Evolutionary conservation across 2,329 filamentous ascomycete genomes (phyloP).

Genomic region (Ophiocordyceps robertsii): DNA sequence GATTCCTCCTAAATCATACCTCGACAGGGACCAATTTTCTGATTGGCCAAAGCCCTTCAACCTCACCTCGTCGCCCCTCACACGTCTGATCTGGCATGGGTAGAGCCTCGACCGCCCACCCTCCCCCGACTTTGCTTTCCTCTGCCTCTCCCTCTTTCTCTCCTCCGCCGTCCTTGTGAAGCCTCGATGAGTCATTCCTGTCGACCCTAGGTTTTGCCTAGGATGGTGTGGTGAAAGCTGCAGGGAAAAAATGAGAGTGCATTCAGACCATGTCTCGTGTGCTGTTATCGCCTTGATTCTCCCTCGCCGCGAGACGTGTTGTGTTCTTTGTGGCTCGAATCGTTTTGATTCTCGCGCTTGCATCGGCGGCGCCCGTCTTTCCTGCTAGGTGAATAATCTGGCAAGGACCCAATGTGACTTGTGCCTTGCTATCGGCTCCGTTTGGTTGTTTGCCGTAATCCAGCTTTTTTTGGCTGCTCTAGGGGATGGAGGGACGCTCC

Average conservation of each 20-base stretch:
- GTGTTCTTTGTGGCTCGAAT: constrained; percentile 6
- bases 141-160: constrained; percentile 5
- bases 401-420: constrained; percentile 1
- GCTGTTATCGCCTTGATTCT: background rate
- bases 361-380: constrained; percentile 10
- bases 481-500: background rate
- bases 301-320: constrained; percentile 3
- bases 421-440: constrained; percentile 5
- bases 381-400: background rate
- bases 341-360: constrained; percentile 17
- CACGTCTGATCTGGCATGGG: constrained; percentile 17
- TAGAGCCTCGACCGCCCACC: constrained; percentile 9
- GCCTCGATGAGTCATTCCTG: constrained; percentile 17
- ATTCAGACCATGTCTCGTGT: background rate
- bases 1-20: constrained; percentile 20
- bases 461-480: constrained; percentile 1
- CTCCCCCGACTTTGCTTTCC: constrained; percentile 6
- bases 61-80: constrained; percentile 16
- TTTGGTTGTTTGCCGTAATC: constrained; percentile 5
- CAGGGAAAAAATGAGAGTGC: background rate
- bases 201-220: background rate
- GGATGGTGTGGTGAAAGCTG: background rate
- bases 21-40: constrained; percentile 22
- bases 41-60: constrained; percentile 19
- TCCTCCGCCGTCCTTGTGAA: constrained; percentile 11